Base-by-base conservation (phyloP, 495 filamentous ascomycete genomes). In the Hypomontagnella submonticulosa region DNA sequence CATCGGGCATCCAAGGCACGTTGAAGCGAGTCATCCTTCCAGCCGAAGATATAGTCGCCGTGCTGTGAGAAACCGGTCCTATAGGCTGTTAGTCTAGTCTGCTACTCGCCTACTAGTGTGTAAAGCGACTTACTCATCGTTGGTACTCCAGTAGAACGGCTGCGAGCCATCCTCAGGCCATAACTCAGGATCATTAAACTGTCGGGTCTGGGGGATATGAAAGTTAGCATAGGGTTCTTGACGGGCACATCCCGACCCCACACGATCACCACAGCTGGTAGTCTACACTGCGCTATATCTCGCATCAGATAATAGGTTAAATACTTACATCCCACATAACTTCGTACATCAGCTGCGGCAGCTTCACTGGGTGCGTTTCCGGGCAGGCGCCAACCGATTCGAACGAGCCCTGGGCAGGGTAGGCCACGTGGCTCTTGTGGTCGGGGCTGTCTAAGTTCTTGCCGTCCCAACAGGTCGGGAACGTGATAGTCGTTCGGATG, bases 391-490 rank as follows among this genome's bases (percentile, higher is more conserved):
- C 71, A 34, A 49, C 62, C 10, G 63, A 62, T 32, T 64, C 66
- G 32, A 63, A 64, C 0, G 65, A 30, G 12, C 53, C 90, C 84
- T 12, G 18, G 13, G 49, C 57, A 9, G 73, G 72, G 55, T 79
- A 79, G 8, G 76, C 75, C 1, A 79, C 75, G 67, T 92, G 89
- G 43, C 79, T 82, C 62, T 81, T 84, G 75, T 90, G 88, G 67
- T 88, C 80, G 0, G 63, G 34, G 4, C 85, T 81, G 57, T 89
- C 87, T 10, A 81, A 63, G 57, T 88, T 82, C 69, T 88, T 80
- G 15, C 89, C 89, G 60, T 91, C 88, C 89, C 89, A 91, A 78
- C 71, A 72, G 15, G 71, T 76, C 11, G 76, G 76, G 66, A 79
- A 79, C 3, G 75, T 77, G 47, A 79, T 77, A 34, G 69, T 73